A percentile compares a stretch with the other conserved stretches of the same genome.
Conservation (phyloP, 805 yeast species). For the Saccharomyces jurei region DNA sequence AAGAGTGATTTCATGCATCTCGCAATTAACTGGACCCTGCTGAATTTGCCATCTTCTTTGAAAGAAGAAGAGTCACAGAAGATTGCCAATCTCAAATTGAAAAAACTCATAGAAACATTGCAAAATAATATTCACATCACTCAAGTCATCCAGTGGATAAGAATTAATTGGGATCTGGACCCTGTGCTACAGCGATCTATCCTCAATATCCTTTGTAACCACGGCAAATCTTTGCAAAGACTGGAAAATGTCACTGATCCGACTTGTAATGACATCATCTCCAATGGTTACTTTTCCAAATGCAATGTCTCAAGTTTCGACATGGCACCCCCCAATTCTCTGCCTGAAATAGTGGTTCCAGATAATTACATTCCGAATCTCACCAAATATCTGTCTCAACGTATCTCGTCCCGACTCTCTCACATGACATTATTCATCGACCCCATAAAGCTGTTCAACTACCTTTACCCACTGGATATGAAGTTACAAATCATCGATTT, state of each 20-base stretch:
- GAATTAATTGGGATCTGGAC: slow-evolving; percentile 39
- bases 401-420: slow-evolving; percentile 27
- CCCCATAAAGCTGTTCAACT: slow-evolving; percentile 33
- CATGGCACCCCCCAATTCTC: slow-evolving; percentile 33
- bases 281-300: slow-evolving; percentile 20
- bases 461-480: slow-evolving; percentile 24
- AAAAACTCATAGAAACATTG: slow-evolving; percentile 23
- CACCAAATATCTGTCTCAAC: slow-evolving; percentile 17
- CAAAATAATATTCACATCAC: slow-evolving; percentile 16
- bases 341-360: slow-evolving; percentile 28
- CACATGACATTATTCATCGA: slow-evolving; percentile 34
- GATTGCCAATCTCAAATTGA: slow-evolving; percentile 27
- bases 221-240: slow-evolving; percentile 27
- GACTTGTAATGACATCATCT: slow-evolving; percentile 30
- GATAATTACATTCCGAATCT: slow-evolving; percentile 28
- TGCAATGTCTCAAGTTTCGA: slow-evolving; percentile 28
- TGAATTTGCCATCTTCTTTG: slow-evolving; percentile 22
- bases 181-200: slow-evolving; percentile 26
- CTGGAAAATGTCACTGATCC: slow-evolving; percentile 38
- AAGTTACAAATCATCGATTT: slow-evolving; percentile 32
- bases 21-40: slow-evolving; percentile 36
- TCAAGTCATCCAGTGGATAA: slow-evolving; percentile 31
- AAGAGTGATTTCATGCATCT: slow-evolving; percentile 28
- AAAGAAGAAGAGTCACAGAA: slow-evolving; percentile 23
- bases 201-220: slow-evolving; percentile 22